These are phyloP conservation scores for Endoconidiophora polonica DNA, from an alignment of 2,329 filamentous ascomycete species.

Conservation along the genomic window DNA sequence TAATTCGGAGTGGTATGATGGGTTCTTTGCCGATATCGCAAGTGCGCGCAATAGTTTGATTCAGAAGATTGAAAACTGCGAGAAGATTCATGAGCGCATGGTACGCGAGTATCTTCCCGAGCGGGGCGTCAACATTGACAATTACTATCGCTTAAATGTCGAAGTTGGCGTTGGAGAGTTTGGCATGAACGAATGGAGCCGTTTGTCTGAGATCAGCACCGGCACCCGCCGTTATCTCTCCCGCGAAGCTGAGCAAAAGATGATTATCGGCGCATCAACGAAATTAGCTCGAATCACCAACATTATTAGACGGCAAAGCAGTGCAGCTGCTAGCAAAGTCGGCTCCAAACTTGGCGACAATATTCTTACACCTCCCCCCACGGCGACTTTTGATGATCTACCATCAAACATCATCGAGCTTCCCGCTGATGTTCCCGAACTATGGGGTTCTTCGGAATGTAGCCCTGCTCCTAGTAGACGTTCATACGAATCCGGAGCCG, in stretches of 20 bases:
- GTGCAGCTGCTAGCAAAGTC: neutral
- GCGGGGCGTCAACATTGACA: conserved; percentile 67
- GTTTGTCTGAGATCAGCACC: conserved; percentile 87
- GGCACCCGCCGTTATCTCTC: conserved; percentile 71
- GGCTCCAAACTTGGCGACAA: neutral
- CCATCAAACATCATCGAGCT: conserved; percentile 33
- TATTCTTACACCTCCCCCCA: conserved; percentile 11
- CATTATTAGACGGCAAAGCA: conserved; percentile 41
- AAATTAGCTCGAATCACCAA: conserved; percentile 72
- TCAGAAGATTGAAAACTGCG: conserved; percentile 86
- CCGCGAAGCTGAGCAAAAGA: conserved; percentile 55
- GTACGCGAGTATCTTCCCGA: conserved; percentile 57
- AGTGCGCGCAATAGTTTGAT: conserved; percentile 76
- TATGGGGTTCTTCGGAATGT: conserved; percentile 22
- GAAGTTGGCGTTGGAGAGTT: conserved; percentile 93
- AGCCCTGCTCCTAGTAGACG: conserved; percentile 27
- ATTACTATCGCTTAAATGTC: conserved; percentile 94
- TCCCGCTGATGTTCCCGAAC: conserved; percentile 35
- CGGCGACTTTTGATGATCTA: neutral
- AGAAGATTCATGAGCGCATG: conserved; percentile 80
- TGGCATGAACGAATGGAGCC: conserved; percentile 96
- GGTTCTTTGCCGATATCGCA: conserved; percentile 74
- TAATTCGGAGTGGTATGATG: conserved; percentile 81
- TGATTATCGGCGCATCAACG: conserved; percentile 58
- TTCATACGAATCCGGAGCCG: conserved; percentile 40